Percentiles rank a stretch among this genome's conserved stretches.
These are phyloP conservation scores for Zygotorulaspora florentina DNA, from an alignment of 805 yeast species.

Conservation along the genomic window DNA sequence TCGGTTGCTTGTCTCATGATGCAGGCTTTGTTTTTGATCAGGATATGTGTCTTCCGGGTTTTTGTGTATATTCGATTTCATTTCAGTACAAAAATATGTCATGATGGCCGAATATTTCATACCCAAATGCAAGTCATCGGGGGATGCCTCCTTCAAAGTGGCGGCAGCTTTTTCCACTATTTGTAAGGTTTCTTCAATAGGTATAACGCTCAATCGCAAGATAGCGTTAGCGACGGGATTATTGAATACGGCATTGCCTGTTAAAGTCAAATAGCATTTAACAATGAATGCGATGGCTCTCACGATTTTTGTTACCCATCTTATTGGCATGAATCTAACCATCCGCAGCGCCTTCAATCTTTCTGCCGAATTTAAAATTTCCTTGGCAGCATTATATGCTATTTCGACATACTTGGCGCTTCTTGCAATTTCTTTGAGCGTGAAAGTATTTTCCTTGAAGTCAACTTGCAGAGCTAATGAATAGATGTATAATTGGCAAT, in stretches of 20 bases:
- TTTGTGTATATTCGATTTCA: conserved; percentile 45
- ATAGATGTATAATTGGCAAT: conserved; percentile 77
- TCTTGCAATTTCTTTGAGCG: conserved; percentile 64
- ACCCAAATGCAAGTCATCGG: conserved; percentile 83
- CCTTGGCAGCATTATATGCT: conserved; percentile 82
- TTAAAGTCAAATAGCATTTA: conserved; percentile 70
- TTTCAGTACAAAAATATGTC: conserved; percentile 70
- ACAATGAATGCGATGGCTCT: conserved; percentile 88
- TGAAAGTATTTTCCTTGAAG: conserved; percentile 35
- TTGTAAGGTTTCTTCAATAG: conserved; percentile 64
- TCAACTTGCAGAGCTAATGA: conserved; percentile 69
- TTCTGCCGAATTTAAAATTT: conserved; percentile 64
- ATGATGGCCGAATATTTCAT: conserved; percentile 73
- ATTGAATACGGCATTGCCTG: conserved; percentile 33
- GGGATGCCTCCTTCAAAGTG: conserved; percentile 74
- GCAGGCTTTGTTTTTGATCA: not conserved
- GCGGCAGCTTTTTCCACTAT: conserved; percentile 69
- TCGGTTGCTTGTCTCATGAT: not conserved
- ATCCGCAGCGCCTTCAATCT: conserved; percentile 61
- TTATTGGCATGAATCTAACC: conserved; percentile 79
- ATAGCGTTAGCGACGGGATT: conserved; percentile 44
- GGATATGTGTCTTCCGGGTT: conserved; percentile 3
- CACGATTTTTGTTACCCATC: conserved; percentile 84
- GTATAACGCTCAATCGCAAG: conserved; percentile 57
- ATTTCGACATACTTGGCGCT: conserved; percentile 74